Percentiles rank a stretch among this genome's conserved stretches.
phyloP scores from a whole-genome alignment of 306 rosid genomes.

The Dalbergia cochinchinensis region DNA sequence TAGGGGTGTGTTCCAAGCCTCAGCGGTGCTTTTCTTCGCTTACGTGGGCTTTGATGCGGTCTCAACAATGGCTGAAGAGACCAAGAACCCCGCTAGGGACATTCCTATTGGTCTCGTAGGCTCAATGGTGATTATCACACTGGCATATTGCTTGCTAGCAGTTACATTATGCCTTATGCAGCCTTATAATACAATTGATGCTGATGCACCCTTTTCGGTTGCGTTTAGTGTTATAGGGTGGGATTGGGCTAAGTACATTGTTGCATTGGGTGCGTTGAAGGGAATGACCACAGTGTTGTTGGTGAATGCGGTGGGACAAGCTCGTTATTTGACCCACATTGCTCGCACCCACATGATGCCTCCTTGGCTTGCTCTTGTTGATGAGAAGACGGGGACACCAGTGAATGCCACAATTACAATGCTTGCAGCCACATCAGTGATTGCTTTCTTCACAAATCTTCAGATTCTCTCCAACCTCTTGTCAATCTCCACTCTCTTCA shows the following conservation, averaged over 20 bases:
- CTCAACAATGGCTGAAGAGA: slow-evolving; percentile 89
- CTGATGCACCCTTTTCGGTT: slow-evolving; percentile 72
- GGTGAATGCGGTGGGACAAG: slow-evolving; percentile 78
- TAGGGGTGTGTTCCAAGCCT: slow-evolving; percentile 68
- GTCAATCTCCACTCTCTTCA: slow-evolving; percentile 77
- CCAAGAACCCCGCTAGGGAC: slow-evolving; percentile 78
- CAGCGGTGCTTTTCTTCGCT: slow-evolving; percentile 83
- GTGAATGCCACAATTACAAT: slow-evolving; percentile 74
- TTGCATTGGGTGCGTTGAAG: slow-evolving; percentile 77
- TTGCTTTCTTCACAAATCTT: slow-evolving; percentile 76
- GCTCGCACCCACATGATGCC: slow-evolving; percentile 94
- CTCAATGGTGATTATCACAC: slow-evolving; percentile 68
- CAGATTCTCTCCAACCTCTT: slow-evolving; percentile 63
- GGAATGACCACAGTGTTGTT: slow-evolving; percentile 89
- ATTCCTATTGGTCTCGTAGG: slow-evolving; percentile 89
- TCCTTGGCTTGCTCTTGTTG: slow-evolving; percentile 77
- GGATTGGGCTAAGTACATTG: slow-evolving; percentile 90
- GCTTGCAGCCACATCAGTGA: slow-evolving; percentile 62
- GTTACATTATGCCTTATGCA: slow-evolving; percentile 83
- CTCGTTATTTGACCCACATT: slow-evolving; percentile 85
- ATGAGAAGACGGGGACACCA: slow-evolving; percentile 74
- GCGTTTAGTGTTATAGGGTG: slow-evolving; percentile 74
- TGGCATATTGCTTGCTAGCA: slow-evolving; percentile 63
- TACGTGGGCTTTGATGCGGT: slow-evolving; percentile 62
- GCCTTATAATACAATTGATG: neutral